Conservation (phyloP, 2,329 filamentous ascomycete genomes). For the Xylaria sp. region DNA sequence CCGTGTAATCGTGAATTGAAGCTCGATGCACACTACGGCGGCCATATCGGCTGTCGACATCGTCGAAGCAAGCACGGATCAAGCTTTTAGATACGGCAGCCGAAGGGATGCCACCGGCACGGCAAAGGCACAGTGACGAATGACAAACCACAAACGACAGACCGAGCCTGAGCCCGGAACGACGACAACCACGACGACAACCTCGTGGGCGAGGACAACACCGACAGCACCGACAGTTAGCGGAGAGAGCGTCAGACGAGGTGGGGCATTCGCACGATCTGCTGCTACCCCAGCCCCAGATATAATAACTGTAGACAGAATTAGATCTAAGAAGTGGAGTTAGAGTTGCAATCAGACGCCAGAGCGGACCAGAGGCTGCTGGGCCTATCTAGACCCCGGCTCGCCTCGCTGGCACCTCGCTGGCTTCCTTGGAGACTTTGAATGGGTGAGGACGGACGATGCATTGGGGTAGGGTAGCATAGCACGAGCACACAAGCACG, state of each 20-base stretch:
- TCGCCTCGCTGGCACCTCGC: too few species aligned
- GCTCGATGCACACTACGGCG: neutral
- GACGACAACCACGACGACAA: neutral
- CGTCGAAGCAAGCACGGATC: slow-evolving; percentile 18
- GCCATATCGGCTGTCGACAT: slow-evolving; percentile 21
- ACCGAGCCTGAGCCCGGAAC: too few species aligned
- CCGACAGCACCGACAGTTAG: neutral
- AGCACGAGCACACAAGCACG: neutral
- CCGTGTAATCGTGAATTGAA: neutral
- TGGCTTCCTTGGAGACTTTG: too few species aligned
- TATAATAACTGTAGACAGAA: slow-evolving; percentile 22
- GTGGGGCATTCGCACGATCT: slow-evolving; percentile 28
- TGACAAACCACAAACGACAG: slow-evolving; percentile 1
- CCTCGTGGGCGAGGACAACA: slow-evolving; percentile 1
- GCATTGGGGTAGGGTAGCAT: slow-evolving; percentile 18
- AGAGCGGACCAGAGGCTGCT: slow-evolving; percentile 6
- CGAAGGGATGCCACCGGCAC: slow-evolving; percentile 1
- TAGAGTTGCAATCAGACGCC: slow-evolving; percentile 18
- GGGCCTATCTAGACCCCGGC: slow-evolving; percentile 18
- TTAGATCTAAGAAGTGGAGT: slow-evolving; percentile 25
- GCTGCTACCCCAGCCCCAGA: slow-evolving; percentile 31
- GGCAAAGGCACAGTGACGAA: neutral
- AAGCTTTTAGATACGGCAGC: slow-evolving; percentile 6
- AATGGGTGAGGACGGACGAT: slow-evolving; percentile 1
- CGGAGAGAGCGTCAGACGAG: slow-evolving; percentile 11